Evolutionary conservation across 495 filamentous ascomycete genomes (phyloP).

Genomic region (Trypethelium eluteriae): DNA sequence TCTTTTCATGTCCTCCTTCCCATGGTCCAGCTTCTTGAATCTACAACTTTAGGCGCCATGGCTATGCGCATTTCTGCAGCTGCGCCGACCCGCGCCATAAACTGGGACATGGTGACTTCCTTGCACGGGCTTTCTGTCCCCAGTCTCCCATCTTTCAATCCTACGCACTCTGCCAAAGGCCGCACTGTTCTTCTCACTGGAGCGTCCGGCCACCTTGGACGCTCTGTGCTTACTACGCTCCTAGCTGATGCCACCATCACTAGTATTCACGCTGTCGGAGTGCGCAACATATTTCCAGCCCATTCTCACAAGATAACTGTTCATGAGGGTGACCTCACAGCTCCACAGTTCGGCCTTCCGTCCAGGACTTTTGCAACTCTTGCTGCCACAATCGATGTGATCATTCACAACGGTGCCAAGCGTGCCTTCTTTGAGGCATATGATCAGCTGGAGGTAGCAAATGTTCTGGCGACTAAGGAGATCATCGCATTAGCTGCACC

Average conservation of each 20-base stretch:
- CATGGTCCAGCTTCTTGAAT: conserved; percentile 18
- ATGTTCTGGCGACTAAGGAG: conserved; percentile 15
- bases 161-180: too few relatives aligned
- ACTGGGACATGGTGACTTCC: background rate
- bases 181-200: background rate
- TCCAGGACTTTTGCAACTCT: background rate
- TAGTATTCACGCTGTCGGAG: background rate
- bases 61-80: background rate
- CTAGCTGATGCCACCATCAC: background rate
- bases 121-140: background rate
- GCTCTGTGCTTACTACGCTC: background rate
- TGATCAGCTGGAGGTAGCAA: conserved; percentile 13
- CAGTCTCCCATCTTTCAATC: background rate
- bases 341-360: conserved; percentile 17
- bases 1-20: conserved; percentile 4
- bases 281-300: background rate
- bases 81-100: background rate
- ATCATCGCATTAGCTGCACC: conserved; percentile 13
- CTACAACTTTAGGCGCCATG: background rate
- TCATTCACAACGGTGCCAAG: conserved; percentile 17
- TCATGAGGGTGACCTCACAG: conserved; percentile 16
- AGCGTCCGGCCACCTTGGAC: background rate
- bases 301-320: conserved; percentile 3
- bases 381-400: conserved; percentile 10
- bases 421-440: conserved; percentile 19